Conservation (phyloP, 495 filamentous ascomycete genomes). For the Talaromyces ruber region DNA sequence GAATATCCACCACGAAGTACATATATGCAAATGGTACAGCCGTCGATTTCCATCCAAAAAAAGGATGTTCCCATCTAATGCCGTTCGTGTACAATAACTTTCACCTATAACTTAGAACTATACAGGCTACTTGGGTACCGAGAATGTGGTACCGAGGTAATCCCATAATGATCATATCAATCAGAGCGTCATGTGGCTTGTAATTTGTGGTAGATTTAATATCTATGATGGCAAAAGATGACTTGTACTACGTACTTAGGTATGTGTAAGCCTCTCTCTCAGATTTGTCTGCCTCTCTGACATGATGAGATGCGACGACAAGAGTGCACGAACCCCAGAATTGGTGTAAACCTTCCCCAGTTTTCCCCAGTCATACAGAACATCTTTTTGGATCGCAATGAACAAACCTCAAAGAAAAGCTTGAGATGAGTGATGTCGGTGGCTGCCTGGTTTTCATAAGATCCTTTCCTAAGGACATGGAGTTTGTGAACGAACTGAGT, state of each 20-base stretch:
- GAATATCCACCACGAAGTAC: neutral
- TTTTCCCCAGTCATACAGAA: neutral
- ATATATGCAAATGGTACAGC: neutral
- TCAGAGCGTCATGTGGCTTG: neutral
- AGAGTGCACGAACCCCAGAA: neutral
- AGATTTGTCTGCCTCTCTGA: neutral
- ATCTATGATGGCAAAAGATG: neutral
- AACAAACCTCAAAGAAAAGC: too few relatives aligned
- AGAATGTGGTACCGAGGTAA: neutral
- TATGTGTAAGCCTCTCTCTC: too few relatives aligned
- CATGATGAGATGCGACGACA: neutral
- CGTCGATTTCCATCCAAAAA: neutral
- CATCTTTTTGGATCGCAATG: neutral
- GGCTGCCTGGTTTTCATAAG: neutral
- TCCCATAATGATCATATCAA: neutral
- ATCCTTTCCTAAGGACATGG: neutral
- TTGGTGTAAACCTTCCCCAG: neutral
- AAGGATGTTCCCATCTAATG: neutral
- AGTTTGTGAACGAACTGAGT: neutral
- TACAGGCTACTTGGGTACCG: neutral
- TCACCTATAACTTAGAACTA: neutral
- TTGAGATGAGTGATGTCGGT: neutral
- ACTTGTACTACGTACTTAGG: neutral
- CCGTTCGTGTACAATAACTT: neutral
- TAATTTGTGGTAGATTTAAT: neutral